phyloP scores from a whole-genome alignment of 2,329 filamentous ascomycete genomes.

The Cryphonectria radicalis region DNA sequence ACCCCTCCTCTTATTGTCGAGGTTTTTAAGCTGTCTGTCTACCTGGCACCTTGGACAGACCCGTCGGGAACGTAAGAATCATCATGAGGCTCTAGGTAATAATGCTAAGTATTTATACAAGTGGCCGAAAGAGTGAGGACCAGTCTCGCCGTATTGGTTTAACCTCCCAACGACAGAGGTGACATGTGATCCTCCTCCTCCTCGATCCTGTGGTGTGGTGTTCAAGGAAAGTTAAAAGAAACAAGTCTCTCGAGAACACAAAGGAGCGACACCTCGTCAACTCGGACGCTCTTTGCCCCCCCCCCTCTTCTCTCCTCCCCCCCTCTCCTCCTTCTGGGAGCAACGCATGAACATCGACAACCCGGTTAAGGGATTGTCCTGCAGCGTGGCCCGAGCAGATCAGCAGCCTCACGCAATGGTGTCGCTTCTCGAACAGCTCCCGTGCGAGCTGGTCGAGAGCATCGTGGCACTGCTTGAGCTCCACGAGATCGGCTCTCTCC shows the following conservation, averaged over 20 bases:
- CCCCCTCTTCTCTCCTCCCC: no score
- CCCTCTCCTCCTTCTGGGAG: background rate
- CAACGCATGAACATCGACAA: background rate
- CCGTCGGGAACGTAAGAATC: no score
- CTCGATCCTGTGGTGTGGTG: background rate
- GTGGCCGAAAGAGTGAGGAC: no score
- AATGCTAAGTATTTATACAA: no score
- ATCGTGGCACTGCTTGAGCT: background rate
- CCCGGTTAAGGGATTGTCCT: no score
- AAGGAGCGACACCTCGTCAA: background rate
- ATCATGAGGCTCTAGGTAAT: background rate
- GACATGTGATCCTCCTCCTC: background rate
- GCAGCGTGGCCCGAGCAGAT: background rate
- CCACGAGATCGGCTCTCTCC: background rate
- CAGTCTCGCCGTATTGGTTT: no score
- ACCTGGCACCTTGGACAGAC: no score
- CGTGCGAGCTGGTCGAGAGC: background rate
- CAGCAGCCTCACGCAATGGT: background rate
- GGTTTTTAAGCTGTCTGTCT: no score
- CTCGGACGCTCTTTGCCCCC: background rate
- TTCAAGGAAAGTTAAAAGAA: no score
- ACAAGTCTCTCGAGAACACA: background rate
- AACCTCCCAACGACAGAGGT: background rate
- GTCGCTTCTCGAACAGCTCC: background rate
- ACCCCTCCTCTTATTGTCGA: no score